Evolutionary conservation across 495 filamentous ascomycete genomes (phyloP), one percentile per base, ranked within the genome.

Genomic region (Aspergillus incahuasiensis): DNA sequence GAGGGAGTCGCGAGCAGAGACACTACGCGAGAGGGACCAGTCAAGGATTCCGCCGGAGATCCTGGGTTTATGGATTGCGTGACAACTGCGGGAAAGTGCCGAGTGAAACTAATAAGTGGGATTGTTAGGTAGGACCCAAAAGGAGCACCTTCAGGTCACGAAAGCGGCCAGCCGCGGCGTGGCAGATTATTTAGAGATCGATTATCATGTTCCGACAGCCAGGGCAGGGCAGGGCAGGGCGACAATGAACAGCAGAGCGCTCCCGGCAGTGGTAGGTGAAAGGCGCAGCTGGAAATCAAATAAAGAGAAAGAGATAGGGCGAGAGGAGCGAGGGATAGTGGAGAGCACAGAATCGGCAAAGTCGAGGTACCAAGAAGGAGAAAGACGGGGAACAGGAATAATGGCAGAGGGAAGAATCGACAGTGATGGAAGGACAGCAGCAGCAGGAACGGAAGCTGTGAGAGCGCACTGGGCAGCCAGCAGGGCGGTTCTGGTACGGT

Each of bases 161-260:
- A 45, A 50, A 52, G 52, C 44, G 46, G 62, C 64, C 64, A 67
- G 61, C 64, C 57, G 55, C 45, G 54, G 56, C 58, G 59, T 58
- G 62, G 65, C 57, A 68, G 54, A 43, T n/a, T 35, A 54, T 61
- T 63, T 55, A 68, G 48, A 60, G 62, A 55, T 55, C 44, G 62
- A 58, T 58, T 58, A 48, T 55, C 65, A 68, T 68, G 56, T 57
- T 68, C 58, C 55, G 42, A 48, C 20, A 6, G 24, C 38, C 21
- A 39, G 52, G 48, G 44, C 50, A 48, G 25, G 24, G 44, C 50
- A 48, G 25, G 24, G 42, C 41, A 56, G 55, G 16, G 25, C 32
- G 40, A 52, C 25, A 35, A 53, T 52, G 32, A 52, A 54, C 50
- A 48, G 42, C 54, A 39, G 30, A 54, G 50, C 45, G 49, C 45